These are phyloP conservation scores for Stagonosporopsis cucurbitacearum DNA, from an alignment of 2,329 filamentous ascomycete species.

Conservation along the genomic window DNA sequence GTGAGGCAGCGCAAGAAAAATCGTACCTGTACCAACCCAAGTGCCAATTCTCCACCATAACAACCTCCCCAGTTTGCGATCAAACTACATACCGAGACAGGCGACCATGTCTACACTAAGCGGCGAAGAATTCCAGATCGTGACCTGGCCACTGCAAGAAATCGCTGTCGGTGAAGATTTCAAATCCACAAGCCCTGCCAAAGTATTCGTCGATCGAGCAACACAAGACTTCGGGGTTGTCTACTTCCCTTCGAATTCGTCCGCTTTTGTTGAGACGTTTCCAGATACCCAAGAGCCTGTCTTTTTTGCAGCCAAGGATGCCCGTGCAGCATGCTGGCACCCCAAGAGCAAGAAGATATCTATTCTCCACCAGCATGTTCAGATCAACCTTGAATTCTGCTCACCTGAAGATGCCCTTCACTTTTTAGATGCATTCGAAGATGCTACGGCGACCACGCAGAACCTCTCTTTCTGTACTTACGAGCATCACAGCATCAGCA, in stretches of 20 bases:
- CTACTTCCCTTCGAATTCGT: not conserved
- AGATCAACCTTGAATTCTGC: conserved; percentile 27
- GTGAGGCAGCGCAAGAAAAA: not conserved
- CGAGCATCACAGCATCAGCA: not conserved
- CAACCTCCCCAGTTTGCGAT: not conserved
- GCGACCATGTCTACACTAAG: not conserved
- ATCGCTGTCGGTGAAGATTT: conserved; percentile 20
- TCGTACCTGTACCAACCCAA: not conserved
- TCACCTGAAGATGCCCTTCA: conserved; percentile 2
- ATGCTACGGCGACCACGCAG: conserved; percentile 10
- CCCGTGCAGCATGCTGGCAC: conserved; percentile 22
- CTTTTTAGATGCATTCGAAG: conserved; percentile 21
- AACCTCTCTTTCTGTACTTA: conserved; percentile 21
- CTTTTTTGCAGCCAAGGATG: conserved; percentile 21
- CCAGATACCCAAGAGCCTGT: conserved; percentile 21
- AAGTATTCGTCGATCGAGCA: conserved; percentile 21
- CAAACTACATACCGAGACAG: not conserved
- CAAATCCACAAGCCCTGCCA: not conserved
- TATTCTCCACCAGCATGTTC: conserved; percentile 20
- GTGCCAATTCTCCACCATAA: not conserved
- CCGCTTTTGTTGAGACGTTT: not conserved
- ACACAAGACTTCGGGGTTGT: conserved; percentile 29
- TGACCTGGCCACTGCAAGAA: conserved; percentile 19
- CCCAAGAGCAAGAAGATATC: conserved; percentile 24
- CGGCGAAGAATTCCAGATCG: not conserved